Conservation (phyloP, 768 basidiomycete species). For the Rhodosporidiobolus sp. region DNA sequence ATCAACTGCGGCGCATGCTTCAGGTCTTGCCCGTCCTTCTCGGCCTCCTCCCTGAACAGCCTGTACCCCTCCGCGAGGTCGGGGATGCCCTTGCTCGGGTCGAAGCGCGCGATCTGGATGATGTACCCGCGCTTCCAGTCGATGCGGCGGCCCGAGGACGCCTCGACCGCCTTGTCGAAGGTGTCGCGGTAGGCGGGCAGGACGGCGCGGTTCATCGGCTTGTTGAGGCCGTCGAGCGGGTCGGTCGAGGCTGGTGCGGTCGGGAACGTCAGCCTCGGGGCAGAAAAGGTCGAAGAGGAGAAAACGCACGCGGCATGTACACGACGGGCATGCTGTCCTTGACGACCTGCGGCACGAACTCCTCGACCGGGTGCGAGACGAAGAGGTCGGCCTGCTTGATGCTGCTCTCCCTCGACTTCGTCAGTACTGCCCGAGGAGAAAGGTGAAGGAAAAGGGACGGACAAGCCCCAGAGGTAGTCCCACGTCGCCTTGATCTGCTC, state of each 20-base stretch:
- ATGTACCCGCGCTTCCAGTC: constrained; percentile 68
- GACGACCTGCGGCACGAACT: constrained; percentile 86
- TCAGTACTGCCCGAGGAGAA: too few species aligned
- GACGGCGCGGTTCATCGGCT: constrained; percentile 58
- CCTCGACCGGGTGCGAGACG: constrained; percentile 86
- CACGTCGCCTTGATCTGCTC: constrained; percentile 89
- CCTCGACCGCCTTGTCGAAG: constrained; percentile 45
- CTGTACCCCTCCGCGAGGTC: constrained; percentile 67
- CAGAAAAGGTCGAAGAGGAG: constrained; percentile 41
- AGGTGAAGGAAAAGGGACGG: too few species aligned
- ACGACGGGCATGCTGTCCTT: constrained; percentile 53
- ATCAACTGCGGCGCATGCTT: constrained; percentile 48
- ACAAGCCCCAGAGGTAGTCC: constrained; percentile 93
- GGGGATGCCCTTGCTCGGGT: constrained; percentile 63
- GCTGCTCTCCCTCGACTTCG: too few species aligned
- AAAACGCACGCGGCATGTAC: constrained; percentile 40
- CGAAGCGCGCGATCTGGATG: constrained; percentile 90
- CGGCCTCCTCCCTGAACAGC: constrained; percentile 69
- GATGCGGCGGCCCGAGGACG: constrained; percentile 47
- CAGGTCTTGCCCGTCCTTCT: constrained; percentile 25
- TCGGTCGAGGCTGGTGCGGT: constrained; percentile 32
- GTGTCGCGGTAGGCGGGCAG: constrained; percentile 45
- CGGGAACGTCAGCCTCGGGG: constrained; percentile 11
- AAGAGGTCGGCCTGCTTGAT: constrained; percentile 86
- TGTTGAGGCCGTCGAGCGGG: constrained; percentile 88